Evolutionary conservation across 352 stramenopile species (phyloP).

Genomic region (Globisporangium mamillatum): DNA sequence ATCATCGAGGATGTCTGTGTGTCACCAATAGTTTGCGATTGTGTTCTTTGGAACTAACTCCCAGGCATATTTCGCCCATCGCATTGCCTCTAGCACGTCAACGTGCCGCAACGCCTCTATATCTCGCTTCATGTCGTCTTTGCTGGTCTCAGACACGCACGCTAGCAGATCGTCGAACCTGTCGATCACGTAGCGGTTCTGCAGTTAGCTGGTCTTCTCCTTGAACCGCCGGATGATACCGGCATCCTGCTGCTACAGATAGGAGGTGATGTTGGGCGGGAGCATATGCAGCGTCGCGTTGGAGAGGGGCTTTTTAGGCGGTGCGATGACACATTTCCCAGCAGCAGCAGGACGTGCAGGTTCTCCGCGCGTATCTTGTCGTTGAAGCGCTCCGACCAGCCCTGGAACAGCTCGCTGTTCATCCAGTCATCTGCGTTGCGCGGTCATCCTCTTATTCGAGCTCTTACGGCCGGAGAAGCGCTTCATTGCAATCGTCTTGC

Average conservation of each 20-base stretch:
- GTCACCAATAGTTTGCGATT: background rate
- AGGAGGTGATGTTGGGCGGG: slow-evolving; percentile 3
- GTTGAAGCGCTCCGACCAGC: slow-evolving; percentile 3
- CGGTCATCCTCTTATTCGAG: slow-evolving; percentile 8
- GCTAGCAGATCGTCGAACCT: background rate
- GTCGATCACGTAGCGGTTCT: background rate
- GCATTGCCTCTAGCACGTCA: background rate
- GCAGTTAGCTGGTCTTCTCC: background rate
- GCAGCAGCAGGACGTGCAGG: background rate
- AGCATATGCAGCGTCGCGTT: background rate
- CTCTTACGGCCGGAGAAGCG: slow-evolving; percentile 8
- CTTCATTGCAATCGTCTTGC: background rate
- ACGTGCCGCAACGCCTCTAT: background rate
- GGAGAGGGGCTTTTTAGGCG: background rate
- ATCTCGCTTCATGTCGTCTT: background rate
- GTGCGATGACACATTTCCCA: background rate
- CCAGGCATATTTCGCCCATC: background rate
- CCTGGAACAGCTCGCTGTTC: slow-evolving; percentile 4
- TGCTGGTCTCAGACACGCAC: background rate
- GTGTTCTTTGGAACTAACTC: background rate
- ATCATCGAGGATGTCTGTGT: background rate
- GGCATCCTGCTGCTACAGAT: background rate
- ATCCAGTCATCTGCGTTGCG: background rate
- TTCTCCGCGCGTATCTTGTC: background rate
- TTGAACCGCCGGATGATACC: background rate